These are phyloP conservation scores for Setaria viridis DNA, from an alignment of 202 grass and related monocot species.

Conservation along the genomic window DNA sequence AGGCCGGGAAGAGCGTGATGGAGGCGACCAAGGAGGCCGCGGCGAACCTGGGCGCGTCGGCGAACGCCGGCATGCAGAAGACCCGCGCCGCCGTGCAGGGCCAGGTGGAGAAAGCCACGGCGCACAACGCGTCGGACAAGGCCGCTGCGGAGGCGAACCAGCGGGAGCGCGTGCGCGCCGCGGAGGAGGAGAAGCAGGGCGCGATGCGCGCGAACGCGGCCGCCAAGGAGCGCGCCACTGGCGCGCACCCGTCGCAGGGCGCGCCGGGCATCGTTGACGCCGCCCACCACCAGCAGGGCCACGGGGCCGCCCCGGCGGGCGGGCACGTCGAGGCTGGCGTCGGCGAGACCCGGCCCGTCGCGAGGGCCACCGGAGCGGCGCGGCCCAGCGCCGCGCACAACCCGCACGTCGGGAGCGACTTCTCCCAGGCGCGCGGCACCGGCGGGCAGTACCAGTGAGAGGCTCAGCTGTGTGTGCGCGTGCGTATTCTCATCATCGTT, in stretches of 20 bases:
- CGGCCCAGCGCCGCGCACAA: slow-evolving; percentile 63
- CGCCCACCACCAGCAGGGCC: not conserved
- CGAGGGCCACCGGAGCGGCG: slow-evolving; percentile 36
- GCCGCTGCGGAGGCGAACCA: no score
- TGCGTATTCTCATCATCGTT: no score
- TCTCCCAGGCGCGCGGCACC: slow-evolving; percentile 20
- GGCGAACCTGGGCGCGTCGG: slow-evolving; percentile 68
- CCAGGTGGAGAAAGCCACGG: no score
- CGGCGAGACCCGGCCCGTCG: slow-evolving; percentile 24
- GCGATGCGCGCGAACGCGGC: no score
- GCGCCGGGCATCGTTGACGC: slow-evolving; percentile 19
- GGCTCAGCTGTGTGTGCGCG: no score
- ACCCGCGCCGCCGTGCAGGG: slow-evolving; percentile 64
- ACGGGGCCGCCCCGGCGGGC: not conserved
- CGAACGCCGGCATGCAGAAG: slow-evolving; percentile 71
- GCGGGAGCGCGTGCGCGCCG: no score
- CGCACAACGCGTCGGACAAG: no score
- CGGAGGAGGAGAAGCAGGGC: no score
- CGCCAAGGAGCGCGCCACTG: no score
- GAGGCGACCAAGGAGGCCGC: slow-evolving; percentile 8
- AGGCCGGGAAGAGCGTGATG: slow-evolving; percentile 55
- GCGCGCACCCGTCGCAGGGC: no score
- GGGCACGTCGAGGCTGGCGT: slow-evolving; percentile 47
- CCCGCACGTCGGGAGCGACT: slow-evolving; percentile 47
- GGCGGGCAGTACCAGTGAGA: slow-evolving; percentile 56